These are phyloP conservation scores for Cicer yamashitae DNA, from an alignment of 306 rosid genomes.

Conservation along the genomic window DNA sequence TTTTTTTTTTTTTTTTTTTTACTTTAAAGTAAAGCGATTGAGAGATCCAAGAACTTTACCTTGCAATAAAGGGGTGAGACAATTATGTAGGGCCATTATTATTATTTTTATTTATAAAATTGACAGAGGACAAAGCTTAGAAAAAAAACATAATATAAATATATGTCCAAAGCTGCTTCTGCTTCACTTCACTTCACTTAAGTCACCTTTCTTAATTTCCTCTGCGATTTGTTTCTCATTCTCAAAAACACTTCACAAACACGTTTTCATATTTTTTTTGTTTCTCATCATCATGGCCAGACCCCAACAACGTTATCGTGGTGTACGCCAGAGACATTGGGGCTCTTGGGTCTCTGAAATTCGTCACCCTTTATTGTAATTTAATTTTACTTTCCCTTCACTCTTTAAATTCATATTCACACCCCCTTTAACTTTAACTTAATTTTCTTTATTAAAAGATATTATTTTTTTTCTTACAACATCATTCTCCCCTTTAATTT, in stretches of 20 bases:
- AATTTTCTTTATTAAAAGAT: background rate
- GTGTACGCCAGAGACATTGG: conserved; percentile 87
- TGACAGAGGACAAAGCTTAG: conserved; percentile 33
- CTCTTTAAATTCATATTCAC: background rate
- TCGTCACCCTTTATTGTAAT: conserved; percentile 67
- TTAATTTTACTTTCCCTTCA: conserved; percentile 38
- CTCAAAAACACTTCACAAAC: conserved; percentile 43
- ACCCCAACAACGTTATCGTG: conserved; percentile 81
- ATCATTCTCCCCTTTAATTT: background rate
- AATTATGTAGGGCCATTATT: conserved; percentile 37
- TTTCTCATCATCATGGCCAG: conserved; percentile 59
- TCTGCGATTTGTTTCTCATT: background rate
- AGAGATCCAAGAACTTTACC: conserved; percentile 31
- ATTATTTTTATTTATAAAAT: background rate
- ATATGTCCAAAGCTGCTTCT: background rate
- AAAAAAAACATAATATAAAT: conserved; percentile 41
- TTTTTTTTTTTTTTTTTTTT: no score
- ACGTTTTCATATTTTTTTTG: conserved; percentile 16
- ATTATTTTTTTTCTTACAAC: background rate
- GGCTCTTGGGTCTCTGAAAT: conserved; percentile 95
- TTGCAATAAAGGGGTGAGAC: conserved; percentile 27
- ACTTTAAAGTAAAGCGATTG: no score
- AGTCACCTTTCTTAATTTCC: conserved; percentile 33
- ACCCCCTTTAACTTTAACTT: background rate
- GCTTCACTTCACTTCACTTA: conserved; percentile 44